Percentiles rank a stretch among this genome's conserved stretches.
phyloP scores from a whole-genome alignment of 495 filamentous ascomycete genomes.

The Xylaria flabelliformis region DNA sequence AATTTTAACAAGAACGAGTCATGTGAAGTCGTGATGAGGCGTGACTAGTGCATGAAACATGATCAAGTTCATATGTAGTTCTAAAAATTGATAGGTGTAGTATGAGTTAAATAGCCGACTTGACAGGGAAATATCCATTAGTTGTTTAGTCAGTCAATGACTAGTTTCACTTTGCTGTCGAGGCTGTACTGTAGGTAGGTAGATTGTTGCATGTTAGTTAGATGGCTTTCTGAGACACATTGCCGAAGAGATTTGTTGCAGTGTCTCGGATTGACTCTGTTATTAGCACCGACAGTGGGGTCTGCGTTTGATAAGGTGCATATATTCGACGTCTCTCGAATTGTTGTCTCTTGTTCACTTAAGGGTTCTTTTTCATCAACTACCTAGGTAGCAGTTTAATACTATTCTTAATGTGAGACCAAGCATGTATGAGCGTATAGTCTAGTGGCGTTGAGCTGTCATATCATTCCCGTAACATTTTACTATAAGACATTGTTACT shows the following conservation, averaged over 20 bases:
- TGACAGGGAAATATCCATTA: constrained; percentile 1
- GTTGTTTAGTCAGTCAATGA: neutral
- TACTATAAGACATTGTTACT: neutral
- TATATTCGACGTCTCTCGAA: neutral
- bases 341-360: neutral
- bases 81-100: neutral
- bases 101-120: neutral
- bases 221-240: constrained; percentile 7
- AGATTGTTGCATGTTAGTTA: constrained; percentile 6
- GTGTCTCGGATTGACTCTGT: constrained; percentile 5
- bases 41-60: neutral
- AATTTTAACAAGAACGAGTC: neutral
- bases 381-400: neutral
- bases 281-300: neutral
- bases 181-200: too few relatives aligned
- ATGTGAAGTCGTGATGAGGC: neutral
- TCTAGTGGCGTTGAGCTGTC: neutral
- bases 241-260: neutral
- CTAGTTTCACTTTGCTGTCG: neutral
- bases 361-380: neutral
- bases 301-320: neutral
- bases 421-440: neutral
- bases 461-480: neutral
- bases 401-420: neutral
- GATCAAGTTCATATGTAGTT: neutral